Conservation (phyloP, 352 stramenopile species). For the Phytophthora foliorum region DNA sequence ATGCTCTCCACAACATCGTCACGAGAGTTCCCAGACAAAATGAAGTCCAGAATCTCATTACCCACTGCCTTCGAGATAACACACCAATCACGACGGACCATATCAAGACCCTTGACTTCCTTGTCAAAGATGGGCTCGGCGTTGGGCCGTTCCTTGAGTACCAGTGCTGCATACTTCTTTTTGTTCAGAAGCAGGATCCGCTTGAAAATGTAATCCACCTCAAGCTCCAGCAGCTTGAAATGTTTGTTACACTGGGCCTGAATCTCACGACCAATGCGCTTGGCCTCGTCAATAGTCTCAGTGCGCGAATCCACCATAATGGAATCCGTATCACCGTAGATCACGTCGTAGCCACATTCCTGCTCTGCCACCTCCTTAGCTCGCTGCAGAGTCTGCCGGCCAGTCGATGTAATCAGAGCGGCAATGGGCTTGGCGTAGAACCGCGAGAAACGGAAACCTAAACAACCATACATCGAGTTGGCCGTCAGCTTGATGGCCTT, state of each 20-base stretch:
- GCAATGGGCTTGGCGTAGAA: conserved; percentile 99
- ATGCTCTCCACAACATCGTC: conserved; percentile 98
- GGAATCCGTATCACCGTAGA: conserved; percentile 99
- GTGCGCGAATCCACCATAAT: conserved; percentile 99
- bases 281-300: conserved; percentile 94
- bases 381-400: conserved; percentile 97
- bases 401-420: conserved; percentile 98
- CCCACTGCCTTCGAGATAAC: conserved; percentile 98
- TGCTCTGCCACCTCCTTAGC: conserved; percentile 98
- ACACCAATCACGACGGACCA: conserved; percentile 99
- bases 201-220: conserved; percentile 99
- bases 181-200: conserved; percentile 99
- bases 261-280: conserved; percentile 95
- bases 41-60: conserved; percentile 97
- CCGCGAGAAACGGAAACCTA: conserved; percentile 98
- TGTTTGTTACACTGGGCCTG: conserved; percentile 99
- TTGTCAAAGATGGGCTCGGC: conserved; percentile 89
- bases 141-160: conserved; percentile 89
- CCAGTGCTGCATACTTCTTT: conserved; percentile 99
- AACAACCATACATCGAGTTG: conserved; percentile 99
- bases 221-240: conserved; percentile 99
- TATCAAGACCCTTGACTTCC: conserved; percentile 98
- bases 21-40: conserved; percentile 95
- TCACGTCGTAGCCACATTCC: conserved; percentile 98
- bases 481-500: conserved; percentile 99